Percentiles rank a stretch among this genome's conserved stretches.
phyloP scores from a whole-genome alignment of 345 rosid genomes.

The Camelina neglecta region DNA sequence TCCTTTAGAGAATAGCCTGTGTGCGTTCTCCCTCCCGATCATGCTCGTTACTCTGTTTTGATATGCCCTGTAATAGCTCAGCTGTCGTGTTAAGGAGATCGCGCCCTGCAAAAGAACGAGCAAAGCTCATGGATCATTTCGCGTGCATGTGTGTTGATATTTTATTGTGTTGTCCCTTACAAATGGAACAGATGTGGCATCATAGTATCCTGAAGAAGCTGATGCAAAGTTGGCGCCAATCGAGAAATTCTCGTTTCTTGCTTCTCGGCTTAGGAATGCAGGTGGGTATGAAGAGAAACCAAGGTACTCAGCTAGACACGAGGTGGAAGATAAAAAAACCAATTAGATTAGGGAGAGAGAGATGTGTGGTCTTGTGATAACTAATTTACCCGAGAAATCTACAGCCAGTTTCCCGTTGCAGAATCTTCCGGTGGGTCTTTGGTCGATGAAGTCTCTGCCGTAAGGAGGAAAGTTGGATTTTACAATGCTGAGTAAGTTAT shows the following conservation, averaged over 20 bases:
- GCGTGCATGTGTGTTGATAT: constrained; percentile 10
- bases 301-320: constrained; percentile 71
- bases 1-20: constrained; percentile 55
- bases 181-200: constrained; percentile 71
- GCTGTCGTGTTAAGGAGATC: constrained; percentile 71
- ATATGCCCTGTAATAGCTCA: constrained; percentile 74
- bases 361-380: constrained; percentile 1
- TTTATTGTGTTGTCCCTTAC: constrained; percentile 44
- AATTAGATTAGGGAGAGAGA: constrained; percentile 11
- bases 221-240: constrained; percentile 91
- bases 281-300: constrained; percentile 85
- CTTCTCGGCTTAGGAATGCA: constrained; percentile 77
- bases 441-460: constrained; percentile 82
- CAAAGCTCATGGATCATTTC: constrained; percentile 19
- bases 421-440: constrained; percentile 85
- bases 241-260: constrained; percentile 57
- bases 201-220: constrained; percentile 78
- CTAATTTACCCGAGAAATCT: constrained; percentile 68
- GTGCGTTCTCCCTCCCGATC: constrained; percentile 63
- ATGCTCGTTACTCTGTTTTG: constrained; percentile 59
- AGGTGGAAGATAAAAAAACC: constrained; percentile 13
- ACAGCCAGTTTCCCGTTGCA: constrained; percentile 86
- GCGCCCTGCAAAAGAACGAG: constrained; percentile 56
- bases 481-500: constrained; percentile 61
- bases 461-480: constrained; percentile 92